Evolutionary conservation across 2,329 filamentous ascomycete genomes (phyloP).

Genomic region (Fusarium hostae): DNA sequence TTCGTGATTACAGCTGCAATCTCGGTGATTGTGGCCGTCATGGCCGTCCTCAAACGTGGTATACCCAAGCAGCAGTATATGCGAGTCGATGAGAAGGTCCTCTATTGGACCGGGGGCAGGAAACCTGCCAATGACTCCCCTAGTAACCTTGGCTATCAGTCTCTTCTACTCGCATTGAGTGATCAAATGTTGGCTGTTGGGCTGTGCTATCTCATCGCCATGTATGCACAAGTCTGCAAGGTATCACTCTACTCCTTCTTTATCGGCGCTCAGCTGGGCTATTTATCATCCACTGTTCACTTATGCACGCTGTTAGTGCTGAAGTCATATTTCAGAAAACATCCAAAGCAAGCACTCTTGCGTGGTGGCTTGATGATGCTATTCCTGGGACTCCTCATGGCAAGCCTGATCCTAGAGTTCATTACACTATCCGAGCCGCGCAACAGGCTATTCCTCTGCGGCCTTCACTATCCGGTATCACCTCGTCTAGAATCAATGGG

Average conservation of each 20-base stretch:
- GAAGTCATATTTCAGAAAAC: constrained; percentile 24
- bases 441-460: constrained; percentile 14
- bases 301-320: constrained; percentile 17
- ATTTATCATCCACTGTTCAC: constrained; percentile 16
- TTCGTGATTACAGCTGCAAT: constrained; percentile 18
- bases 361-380: constrained; percentile 18
- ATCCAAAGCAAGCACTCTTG: constrained; percentile 13
- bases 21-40: constrained; percentile 15
- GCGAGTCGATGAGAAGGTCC: constrained; percentile 24
- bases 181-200: constrained; percentile 25
- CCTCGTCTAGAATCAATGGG: neutral
- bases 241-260: constrained; percentile 17
- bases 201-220: constrained; percentile 26
- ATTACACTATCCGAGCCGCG: constrained; percentile 11
- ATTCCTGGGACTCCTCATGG: constrained; percentile 15
- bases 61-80: constrained; percentile 19
- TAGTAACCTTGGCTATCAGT: constrained; percentile 26
- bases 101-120: constrained; percentile 3
- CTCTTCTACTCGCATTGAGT: constrained; percentile 27
- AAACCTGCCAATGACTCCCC: constrained; percentile 13
- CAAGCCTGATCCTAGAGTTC: constrained; percentile 5
- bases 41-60: constrained; percentile 16
- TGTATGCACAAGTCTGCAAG: constrained; percentile 20
- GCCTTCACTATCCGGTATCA: neutral
- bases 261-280: constrained; percentile 3